These are phyloP conservation scores for Globisporangium recalcitrans DNA, from an alignment of 352 stramenopile species.

Conservation along the genomic window DNA sequence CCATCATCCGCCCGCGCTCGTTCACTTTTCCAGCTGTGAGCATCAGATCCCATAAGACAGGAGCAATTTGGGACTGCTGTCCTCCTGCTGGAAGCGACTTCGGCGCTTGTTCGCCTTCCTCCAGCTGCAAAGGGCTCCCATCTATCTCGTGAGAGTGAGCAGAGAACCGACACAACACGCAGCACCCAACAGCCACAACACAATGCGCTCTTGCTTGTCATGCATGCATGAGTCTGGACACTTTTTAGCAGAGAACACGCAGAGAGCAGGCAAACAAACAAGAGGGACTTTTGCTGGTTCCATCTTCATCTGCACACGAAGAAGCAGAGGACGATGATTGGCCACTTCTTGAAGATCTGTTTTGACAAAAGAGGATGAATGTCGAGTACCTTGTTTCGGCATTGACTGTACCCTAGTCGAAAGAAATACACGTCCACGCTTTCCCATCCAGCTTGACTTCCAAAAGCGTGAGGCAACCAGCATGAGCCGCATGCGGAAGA, in stretches of 20 bases:
- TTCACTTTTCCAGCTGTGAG: background rate
- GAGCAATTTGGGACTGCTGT: too few species aligned
- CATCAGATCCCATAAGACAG: too few species aligned
- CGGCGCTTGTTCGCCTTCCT: background rate
- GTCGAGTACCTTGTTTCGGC: background rate
- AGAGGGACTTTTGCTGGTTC: background rate
- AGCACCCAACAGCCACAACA: background rate
- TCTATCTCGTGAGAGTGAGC: background rate
- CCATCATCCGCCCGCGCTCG: background rate
- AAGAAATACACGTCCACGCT: background rate
- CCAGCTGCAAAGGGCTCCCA: background rate
- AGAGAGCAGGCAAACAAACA: background rate
- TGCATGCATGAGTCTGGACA: too few species aligned
- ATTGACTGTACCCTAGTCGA: background rate
- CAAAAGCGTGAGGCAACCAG: constrained; percentile 6
- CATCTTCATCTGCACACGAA: background rate
- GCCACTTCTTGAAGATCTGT: background rate
- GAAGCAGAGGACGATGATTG: background rate
- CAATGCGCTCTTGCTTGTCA: too few species aligned
- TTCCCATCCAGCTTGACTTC: background rate
- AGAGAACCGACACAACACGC: background rate
- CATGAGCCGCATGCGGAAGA: constrained; percentile 28
- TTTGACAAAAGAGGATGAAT: background rate
- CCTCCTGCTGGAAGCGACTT: background rate
- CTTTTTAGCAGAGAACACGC: background rate